Base-by-base conservation (phyloP, 148 eudicot species). In the Agrostemma githago region DNA sequence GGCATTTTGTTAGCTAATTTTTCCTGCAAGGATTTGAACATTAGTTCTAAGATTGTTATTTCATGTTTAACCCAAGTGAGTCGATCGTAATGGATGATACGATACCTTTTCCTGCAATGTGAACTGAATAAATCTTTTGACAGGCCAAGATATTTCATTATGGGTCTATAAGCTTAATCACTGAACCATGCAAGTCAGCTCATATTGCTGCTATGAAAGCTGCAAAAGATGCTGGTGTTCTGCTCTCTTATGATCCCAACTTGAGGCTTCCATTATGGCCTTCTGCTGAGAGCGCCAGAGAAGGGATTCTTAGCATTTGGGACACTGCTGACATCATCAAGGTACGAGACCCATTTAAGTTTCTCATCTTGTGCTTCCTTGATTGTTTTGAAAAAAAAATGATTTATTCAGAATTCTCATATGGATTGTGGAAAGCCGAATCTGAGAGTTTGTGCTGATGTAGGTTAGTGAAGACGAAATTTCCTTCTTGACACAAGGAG, bases 241-340 rank as follows among this genome's bases (percentile, higher is more conserved):
- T 95, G 66, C 87, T 92, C 74, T 92, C 97, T 61, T 95, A 92
- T 71, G 99, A 95, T 82, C 99, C 99, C 19, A 95, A 95, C 85
- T 74, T 92, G 79, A 92, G 99, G 88, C 97, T 95, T 80, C 98
- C 97, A 5, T 74, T 92, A 76, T 95, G 99, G 99, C 89, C 97
- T 58, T 89, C 94, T 66, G 92, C 87, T 66, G 92, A 90, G 61
- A 84, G 83, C 76, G 99, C 96, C 10, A 81, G 96, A 56, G 99
- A 92, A 82, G 99, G 99, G 72, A 95, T 95, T 79, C 86, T 90
- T 72, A 86, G 96, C 85, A 89, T 92, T 78, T 95, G 99, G 97
- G 91, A 95, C 59, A 90, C 81, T 40, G 99, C 99, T 76, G 99
- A 95, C 72, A 89, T 95, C 54, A 92, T 95, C 78, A 95, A 95